A percentile compares a stretch with the other conserved stretches of the same genome.
These are phyloP conservation scores for Glycine tomentella DNA, from an alignment of 306 rosid genomes.

Conservation along the genomic window DNA sequence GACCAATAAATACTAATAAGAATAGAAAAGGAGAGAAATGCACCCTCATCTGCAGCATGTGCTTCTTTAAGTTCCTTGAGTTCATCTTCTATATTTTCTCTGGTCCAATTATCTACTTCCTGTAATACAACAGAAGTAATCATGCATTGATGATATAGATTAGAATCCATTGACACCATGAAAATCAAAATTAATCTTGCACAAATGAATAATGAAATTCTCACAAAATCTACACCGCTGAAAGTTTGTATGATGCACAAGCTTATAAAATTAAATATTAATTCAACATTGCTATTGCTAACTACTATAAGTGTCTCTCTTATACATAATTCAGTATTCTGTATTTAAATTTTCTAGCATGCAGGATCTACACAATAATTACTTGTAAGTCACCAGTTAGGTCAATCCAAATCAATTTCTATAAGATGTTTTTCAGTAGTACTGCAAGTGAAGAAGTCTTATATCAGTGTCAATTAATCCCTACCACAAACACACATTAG, in stretches of 20 bases:
- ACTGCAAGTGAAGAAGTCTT: not conserved
- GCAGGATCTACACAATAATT: not conserved
- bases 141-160: not conserved
- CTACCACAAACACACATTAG: not conserved
- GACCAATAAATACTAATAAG: constrained; percentile 8
- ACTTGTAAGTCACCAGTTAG: not conserved
- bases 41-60: constrained; percentile 96
- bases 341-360: not conserved
- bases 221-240: not conserved
- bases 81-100: constrained; percentile 80
- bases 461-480: not conserved
- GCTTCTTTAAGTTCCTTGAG: constrained; percentile 85
- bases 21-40: constrained; percentile 24
- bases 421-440: not conserved
- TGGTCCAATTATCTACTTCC: constrained; percentile 84
- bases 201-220: constrained; percentile 24
- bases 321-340: not conserved
- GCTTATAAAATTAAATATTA: not conserved
- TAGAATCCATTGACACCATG: constrained; percentile 9
- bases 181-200: constrained; percentile 12
- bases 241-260: not conserved
- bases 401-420: constrained; percentile 16
- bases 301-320: not conserved
- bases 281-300: constrained; percentile 18
- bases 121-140: constrained; percentile 50